These are phyloP conservation scores for Coemansia sp. DNA, from an alignment of 192 early-diverging fungal genomes.

Conservation along the genomic window DNA sequence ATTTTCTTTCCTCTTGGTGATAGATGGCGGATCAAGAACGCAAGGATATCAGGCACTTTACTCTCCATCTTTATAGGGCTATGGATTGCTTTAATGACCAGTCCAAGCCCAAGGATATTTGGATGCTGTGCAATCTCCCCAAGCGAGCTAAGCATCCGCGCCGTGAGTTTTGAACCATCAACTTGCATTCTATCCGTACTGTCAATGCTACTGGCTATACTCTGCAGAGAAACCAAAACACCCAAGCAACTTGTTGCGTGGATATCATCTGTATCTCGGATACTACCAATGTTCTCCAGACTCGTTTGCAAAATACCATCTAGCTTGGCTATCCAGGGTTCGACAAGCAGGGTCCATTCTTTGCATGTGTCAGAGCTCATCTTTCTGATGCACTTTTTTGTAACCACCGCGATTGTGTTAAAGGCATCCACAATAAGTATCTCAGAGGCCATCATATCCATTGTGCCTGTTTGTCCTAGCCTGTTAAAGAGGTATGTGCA, in stretches of 20 bases:
- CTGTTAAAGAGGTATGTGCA: slow-evolving; percentile 15
- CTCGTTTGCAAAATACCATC: background rate
- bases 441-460: background rate
- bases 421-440: slow-evolving; percentile 24
- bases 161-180: background rate
- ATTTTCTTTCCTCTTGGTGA: background rate
- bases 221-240: slow-evolving; percentile 12
- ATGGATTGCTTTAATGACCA: slow-evolving; percentile 18
- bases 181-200: background rate
- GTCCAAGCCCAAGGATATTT: slow-evolving; percentile 11
- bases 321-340: slow-evolving; percentile 12
- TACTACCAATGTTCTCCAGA: background rate
- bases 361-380: slow-evolving; percentile 1
- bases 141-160: slow-evolving; percentile 3
- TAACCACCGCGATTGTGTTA: slow-evolving; percentile 13
- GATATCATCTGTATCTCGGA: background rate
- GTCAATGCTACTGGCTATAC: slow-evolving; percentile 7
- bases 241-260: slow-evolving; percentile 12
- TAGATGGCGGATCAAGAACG: slow-evolving; percentile 20
- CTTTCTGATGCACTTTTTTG: slow-evolving; percentile 14
- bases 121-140: background rate
- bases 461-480: background rate
- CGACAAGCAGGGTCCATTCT: slow-evolving; percentile 23
- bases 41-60: slow-evolving; percentile 10
- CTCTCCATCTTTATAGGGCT: background rate